These are phyloP conservation scores for Taphrina flavorubra DNA, from an alignment of 1,139 yeast species.

Conservation along the genomic window DNA sequence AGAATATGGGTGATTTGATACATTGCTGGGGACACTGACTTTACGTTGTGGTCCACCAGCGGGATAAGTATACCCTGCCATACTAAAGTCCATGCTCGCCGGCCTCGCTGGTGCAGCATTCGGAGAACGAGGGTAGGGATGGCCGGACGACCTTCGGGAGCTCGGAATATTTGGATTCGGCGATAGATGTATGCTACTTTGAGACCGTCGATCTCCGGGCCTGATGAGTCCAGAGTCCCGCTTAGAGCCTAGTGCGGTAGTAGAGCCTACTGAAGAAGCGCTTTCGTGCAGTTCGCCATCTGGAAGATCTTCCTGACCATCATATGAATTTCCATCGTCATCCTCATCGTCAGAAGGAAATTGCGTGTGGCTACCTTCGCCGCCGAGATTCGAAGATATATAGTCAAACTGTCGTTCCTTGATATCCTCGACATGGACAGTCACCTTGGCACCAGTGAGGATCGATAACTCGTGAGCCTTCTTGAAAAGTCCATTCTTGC, in stretches of 20 bases:
- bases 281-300: constrained; percentile 17
- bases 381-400: constrained; percentile 28
- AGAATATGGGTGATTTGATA: neutral
- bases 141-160: constrained; percentile 21
- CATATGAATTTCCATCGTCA: constrained; percentile 23
- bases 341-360: constrained; percentile 38
- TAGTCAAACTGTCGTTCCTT: constrained; percentile 38
- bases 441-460: constrained; percentile 88
- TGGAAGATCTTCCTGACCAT: constrained; percentile 23
- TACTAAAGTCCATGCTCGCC: constrained; percentile 30
- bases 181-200: constrained; percentile 26
- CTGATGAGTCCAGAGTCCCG: constrained; percentile 14
- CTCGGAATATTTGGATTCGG: constrained; percentile 26
- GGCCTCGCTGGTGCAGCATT: constrained; percentile 29
- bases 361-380: constrained; percentile 6
- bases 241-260: constrained; percentile 14
- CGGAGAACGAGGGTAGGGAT: constrained; percentile 39
- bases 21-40: constrained; percentile 11
- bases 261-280: constrained; percentile 27
- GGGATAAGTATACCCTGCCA: constrained; percentile 9
- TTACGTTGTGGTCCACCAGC: constrained; percentile 29
- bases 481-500: constrained; percentile 93
- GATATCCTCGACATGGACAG: constrained; percentile 66
- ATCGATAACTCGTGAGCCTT: constrained; percentile 95
- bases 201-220: constrained; percentile 36